A percentile compares a stretch with the other conserved stretches of the same genome.
Conservation (phyloP, 306 rosid species). For the Astragalus membranaceus region DNA sequence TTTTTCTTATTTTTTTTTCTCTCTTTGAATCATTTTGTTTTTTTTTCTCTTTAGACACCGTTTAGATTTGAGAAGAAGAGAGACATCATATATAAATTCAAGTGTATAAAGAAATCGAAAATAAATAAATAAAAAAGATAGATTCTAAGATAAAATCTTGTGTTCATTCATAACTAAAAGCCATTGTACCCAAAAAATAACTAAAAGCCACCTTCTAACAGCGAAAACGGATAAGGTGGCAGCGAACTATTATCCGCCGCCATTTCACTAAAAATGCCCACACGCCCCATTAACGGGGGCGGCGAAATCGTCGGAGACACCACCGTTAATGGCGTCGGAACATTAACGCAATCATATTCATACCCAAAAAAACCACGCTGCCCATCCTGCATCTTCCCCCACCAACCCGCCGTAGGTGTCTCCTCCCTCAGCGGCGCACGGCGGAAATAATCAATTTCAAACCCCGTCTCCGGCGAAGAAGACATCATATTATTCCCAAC, state of each 20-base stretch:
- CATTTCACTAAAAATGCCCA: slow-evolving; percentile 39
- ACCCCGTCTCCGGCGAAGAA: slow-evolving; percentile 44
- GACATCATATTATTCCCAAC: slow-evolving; percentile 19
- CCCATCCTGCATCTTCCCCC: slow-evolving; percentile 19
- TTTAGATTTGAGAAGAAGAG: neutral
- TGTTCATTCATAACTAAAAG: slow-evolving; percentile 27
- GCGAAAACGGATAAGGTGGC: slow-evolving; percentile 92
- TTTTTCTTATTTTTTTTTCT: too few relatives aligned
- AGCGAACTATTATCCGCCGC: slow-evolving; percentile 38
- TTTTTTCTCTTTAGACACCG: neutral
- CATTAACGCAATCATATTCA: neutral
- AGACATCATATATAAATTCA: too few relatives aligned
- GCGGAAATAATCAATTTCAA: slow-evolving; percentile 31
- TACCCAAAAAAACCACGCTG: neutral
- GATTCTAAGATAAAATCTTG: slow-evolving; percentile 32
- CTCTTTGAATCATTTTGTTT: neutral
- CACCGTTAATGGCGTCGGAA: slow-evolving; percentile 16
- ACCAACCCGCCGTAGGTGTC: slow-evolving; percentile 3
- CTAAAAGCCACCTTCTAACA: slow-evolving; percentile 72
- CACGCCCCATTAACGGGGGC: slow-evolving; percentile 20
- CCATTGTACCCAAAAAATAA: too few relatives aligned
- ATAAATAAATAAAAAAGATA: neutral
- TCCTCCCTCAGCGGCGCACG: slow-evolving; percentile 22
- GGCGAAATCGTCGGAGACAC: neutral
- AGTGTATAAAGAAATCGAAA: neutral